A percentile compares a stretch with the other conserved stretches of the same genome.
phyloP scores from a whole-genome alignment of 192 early-diverging fungal species.

The Fimicolochytrium jonesii region DNA sequence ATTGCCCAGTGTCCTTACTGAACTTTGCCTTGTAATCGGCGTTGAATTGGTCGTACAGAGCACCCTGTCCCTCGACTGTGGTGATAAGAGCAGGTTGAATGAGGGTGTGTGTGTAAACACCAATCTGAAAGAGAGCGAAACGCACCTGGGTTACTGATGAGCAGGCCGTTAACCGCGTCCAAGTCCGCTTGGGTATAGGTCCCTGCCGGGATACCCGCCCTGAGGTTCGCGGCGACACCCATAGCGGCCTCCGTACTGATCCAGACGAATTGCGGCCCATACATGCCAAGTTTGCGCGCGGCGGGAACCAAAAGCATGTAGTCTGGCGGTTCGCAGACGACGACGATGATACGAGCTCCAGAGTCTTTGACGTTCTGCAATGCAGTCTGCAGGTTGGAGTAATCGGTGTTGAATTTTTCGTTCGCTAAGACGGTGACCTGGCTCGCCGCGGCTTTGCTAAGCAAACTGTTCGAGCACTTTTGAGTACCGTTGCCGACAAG shows the following conservation, averaged over 20 bases:
- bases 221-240: background rate
- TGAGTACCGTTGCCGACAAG: too few species aligned
- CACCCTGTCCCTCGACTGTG: too few species aligned
- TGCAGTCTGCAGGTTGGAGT: too few species aligned
- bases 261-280: slow-evolving; percentile 2
- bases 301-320: background rate
- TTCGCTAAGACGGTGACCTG: background rate
- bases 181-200: background rate
- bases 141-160: background rate
- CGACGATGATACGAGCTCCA: slow-evolving; percentile 8
- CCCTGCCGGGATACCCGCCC: background rate
- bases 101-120: too few species aligned
- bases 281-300: slow-evolving; percentile 1
- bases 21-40: too few species aligned
- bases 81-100: too few species aligned
- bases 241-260: background rate
- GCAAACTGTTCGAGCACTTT: background rate
- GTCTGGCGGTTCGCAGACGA: background rate
- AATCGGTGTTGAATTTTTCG: background rate
- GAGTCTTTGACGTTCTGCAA: too few species aligned
- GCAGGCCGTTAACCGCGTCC: background rate
- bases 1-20: too few species aligned
- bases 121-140: too few species aligned
- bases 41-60: too few species aligned
- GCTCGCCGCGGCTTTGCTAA: background rate